Evolutionary conservation across 345 rosid genomes (phyloP).

Genomic region (Schrenkiella parvula): DNA sequence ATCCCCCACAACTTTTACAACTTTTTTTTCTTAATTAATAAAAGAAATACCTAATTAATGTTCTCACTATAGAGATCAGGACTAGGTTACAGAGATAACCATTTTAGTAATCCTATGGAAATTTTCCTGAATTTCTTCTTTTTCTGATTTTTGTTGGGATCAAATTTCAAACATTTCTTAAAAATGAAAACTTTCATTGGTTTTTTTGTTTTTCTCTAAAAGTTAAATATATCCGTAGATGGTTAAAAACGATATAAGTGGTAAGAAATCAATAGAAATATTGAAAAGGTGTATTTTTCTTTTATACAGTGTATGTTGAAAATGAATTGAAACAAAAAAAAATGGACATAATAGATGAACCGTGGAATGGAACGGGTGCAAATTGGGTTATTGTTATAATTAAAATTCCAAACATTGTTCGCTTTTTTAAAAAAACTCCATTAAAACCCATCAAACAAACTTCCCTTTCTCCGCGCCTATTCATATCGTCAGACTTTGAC

Average conservation of each 20-base stretch:
- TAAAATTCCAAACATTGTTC: not conserved
- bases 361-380: not conserved
- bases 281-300: not conserved
- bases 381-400: not conserved
- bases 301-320: not conserved
- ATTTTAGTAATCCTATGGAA: not conserved
- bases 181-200: not conserved
- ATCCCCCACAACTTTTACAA: no score
- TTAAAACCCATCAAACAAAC: slow-evolving; percentile 13
- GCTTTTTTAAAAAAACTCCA: not conserved
- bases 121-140: no score
- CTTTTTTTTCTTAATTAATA: no score
- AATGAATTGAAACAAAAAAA: not conserved
- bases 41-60: no score
- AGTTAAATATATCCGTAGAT: not conserved
- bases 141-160: no score
- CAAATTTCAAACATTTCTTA: no score
- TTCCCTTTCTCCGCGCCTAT: slow-evolving; percentile 32
- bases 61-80: not conserved
- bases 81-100: no score
- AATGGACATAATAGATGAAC: not conserved
- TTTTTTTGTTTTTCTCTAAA: not conserved
- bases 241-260: not conserved
- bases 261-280: not conserved
- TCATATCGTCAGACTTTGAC: not conserved